A percentile compares a stretch with the other conserved stretches of the same genome.
Evolutionary conservation across 106 monocot genomes (phyloP).

Genomic region (Hemerocallis citrina): DNA sequence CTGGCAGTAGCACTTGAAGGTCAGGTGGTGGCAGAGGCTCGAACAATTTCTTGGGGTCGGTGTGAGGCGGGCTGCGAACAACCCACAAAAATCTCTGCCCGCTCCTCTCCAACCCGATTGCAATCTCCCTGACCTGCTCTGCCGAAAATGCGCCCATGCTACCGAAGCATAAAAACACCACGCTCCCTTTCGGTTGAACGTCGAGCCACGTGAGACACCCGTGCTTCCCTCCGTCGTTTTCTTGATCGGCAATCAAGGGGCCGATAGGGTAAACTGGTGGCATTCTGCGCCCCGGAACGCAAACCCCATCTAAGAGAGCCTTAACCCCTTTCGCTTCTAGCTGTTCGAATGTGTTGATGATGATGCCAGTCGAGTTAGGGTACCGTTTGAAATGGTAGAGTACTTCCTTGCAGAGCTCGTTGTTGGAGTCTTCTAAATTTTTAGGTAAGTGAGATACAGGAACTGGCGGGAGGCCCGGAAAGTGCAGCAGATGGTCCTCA

Average conservation of each 20-base stretch:
- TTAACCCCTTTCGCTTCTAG: neutral
- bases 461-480: neutral
- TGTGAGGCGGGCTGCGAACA: neutral
- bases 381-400: neutral
- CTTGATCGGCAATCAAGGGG: neutral
- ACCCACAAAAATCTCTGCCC: neutral
- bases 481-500: neutral
- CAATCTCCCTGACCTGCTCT: neutral
- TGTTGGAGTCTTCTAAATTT: neutral
- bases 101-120: neutral
- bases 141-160: neutral
- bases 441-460: neutral
- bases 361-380: neutral
- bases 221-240: neutral
- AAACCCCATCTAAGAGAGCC: slow-evolving; percentile 1
- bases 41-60: neutral
- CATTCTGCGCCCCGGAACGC: neutral
- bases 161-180: neutral
- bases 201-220: neutral
- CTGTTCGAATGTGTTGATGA: slow-evolving; percentile 5
- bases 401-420: neutral
- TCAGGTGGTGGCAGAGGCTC: slow-evolving; percentile 11
- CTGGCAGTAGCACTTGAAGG: slow-evolving; percentile 34
- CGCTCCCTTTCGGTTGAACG: neutral
- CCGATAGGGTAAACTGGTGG: neutral